These are phyloP conservation scores for Akebia trifoliata DNA, from an alignment of 164 flowering plant genomes.

Conservation along the genomic window DNA sequence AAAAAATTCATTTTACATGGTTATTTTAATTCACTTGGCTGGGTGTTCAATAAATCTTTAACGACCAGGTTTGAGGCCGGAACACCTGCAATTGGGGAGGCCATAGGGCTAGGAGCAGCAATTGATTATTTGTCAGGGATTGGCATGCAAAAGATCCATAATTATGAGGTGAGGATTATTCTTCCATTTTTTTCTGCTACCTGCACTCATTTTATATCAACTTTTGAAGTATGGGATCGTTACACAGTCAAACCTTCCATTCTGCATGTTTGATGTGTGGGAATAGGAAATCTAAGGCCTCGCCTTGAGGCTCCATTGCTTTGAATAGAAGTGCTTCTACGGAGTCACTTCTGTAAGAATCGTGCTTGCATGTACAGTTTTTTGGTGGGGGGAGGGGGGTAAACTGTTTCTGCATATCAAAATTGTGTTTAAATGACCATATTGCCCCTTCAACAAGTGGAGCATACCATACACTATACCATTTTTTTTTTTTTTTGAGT, in stretches of 20 bases:
- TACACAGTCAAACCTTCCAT: background rate
- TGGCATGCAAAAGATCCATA: constrained; percentile 91
- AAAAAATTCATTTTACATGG: background rate
- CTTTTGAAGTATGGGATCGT: background rate
- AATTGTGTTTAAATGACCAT: too few relatives aligned
- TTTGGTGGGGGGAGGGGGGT: too few relatives aligned
- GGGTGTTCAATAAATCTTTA: background rate
- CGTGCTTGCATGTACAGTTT: too few relatives aligned
- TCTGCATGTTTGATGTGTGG: too few relatives aligned
- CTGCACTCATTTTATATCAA: background rate
- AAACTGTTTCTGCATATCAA: too few relatives aligned
- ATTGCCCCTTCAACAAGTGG: too few relatives aligned
- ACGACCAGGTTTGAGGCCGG: constrained; percentile 89
- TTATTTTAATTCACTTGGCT: constrained; percentile 5
- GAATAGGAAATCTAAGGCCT: too few relatives aligned
- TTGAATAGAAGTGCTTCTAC: too few relatives aligned
- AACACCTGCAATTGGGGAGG: constrained; percentile 94
- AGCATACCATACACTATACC: too few relatives aligned
- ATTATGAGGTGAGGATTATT: constrained; percentile 57
- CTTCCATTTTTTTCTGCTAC: background rate
- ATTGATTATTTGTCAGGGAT: constrained; percentile 76
- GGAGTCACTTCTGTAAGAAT: too few relatives aligned
- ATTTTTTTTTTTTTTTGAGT: too few relatives aligned
- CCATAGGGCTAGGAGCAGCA: constrained; percentile 91
- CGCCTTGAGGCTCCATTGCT: too few relatives aligned